Evolutionary conservation across 208 protist species (phyloP).

Genomic region (Lotmaria passim): DNA sequence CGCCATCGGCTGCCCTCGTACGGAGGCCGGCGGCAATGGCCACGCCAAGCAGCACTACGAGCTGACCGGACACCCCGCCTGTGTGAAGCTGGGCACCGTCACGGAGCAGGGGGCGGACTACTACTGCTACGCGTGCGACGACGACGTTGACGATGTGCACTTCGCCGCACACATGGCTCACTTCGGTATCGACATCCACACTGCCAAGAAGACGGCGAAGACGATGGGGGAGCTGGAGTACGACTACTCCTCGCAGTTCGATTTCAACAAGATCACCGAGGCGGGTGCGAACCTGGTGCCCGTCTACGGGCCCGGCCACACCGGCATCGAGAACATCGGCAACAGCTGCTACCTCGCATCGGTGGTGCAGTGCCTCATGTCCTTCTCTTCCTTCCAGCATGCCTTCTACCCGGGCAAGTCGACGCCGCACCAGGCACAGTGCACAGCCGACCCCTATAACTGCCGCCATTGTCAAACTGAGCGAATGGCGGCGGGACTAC

Average conservation of each 20-base stretch:
- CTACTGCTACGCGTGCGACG: slow-evolving; percentile 96
- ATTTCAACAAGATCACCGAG: slow-evolving; percentile 94
- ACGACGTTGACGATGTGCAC: slow-evolving; percentile 94
- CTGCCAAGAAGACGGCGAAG: slow-evolving; percentile 94
- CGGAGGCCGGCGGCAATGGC: slow-evolving; percentile 94
- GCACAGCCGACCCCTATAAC: slow-evolving; percentile 63
- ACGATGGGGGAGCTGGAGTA: slow-evolving; percentile 97
- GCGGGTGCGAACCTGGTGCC: slow-evolving; percentile 83
- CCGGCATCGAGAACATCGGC: slow-evolving; percentile 96
- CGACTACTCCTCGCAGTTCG: slow-evolving; percentile 95
- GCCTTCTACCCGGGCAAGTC: slow-evolving; percentile 64
- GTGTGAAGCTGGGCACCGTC: slow-evolving; percentile 98
- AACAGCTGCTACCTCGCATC: slow-evolving; percentile 98
- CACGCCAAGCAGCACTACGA: slow-evolving; percentile 94
- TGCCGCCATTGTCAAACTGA: slow-evolving; percentile 89
- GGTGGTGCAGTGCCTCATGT: slow-evolving; percentile 94
- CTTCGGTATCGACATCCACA: slow-evolving; percentile 95
- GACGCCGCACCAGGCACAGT: slow-evolving; percentile 57
- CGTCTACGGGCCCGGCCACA: slow-evolving; percentile 94
- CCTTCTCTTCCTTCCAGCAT: slow-evolving; percentile 75
- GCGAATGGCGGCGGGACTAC: slow-evolving; percentile 92
- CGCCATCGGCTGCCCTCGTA: slow-evolving; percentile 92
- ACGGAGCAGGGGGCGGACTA: slow-evolving; percentile 86
- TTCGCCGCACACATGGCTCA: slow-evolving; percentile 94
- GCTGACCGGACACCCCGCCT: slow-evolving; percentile 86